Evolutionary conservation across 495 filamentous ascomycete genomes (phyloP), one percentile per base, ranked within the genome.

Genomic region (Penicillium manginii): DNA sequence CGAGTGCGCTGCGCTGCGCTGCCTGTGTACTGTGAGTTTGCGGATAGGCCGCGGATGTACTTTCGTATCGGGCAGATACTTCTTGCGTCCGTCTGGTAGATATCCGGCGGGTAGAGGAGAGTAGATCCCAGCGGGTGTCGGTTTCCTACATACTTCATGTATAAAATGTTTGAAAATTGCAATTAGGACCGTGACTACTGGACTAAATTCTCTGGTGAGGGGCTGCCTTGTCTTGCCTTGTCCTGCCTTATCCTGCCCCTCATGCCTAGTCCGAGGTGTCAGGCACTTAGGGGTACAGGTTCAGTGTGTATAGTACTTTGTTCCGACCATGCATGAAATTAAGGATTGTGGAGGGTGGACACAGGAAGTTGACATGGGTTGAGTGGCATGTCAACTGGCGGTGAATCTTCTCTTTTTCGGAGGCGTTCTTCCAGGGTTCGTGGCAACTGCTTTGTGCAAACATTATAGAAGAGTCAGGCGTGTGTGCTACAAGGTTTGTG

Each of bases 251-350:
- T 4, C 26, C 26, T 8, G 6, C 26, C 26, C 26, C 3, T 4
- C 26, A 8, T 43, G 40, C 17, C 40, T 43, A 19, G 40, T 9
- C 8, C 6, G 8, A 43, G 1, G 40, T n/a, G 17, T n/a, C 40
- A 17, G 40, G 40, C 40, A 43, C 40, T 17, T 9, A 9, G 40
- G 7, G 40, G 7, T 43, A 43, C 40, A 43, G 40, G 17, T 43
- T 43, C 15, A 19, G 10, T 17, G 19, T 43, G 40, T 43, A 12
- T n/a, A n/a, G 14, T 40, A 43, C 40, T 43, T 43, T 17, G 7
- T 19, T 43, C 35, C 35, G 35, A 43, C n/a, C 17, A 43, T 43
- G 40, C 40, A 43, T 43, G 40, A 19, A 19, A 43, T 43, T 43
- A 43, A 43, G 40, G 40, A 10, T n/a, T 3, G 12, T n/a, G 35